A percentile compares a stretch with the other conserved stretches of the same genome.
Evolutionary conservation across 2,329 filamentous ascomycete genomes (phyloP).

Genomic region (Epicoccum sorghinum): DNA sequence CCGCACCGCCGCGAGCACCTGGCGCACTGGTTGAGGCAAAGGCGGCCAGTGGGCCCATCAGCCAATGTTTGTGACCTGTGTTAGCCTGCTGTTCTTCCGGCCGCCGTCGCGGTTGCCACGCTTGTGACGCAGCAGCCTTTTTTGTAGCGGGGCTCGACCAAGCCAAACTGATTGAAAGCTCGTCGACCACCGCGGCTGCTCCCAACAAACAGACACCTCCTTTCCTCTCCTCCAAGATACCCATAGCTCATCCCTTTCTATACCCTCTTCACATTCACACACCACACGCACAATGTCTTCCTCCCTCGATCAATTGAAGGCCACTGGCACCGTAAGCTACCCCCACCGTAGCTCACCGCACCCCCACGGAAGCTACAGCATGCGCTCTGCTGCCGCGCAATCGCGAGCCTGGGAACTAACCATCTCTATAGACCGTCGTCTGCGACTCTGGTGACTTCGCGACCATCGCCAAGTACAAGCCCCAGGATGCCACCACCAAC

Average conservation of each 20-base stretch:
- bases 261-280: constrained; percentile 7
- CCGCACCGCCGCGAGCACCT: constrained; percentile 9
- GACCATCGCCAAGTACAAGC: constrained; percentile 99
- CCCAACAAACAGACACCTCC: constrained; percentile 26
- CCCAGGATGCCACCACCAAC: constrained; percentile 99
- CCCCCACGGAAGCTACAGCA: constrained; percentile 10
- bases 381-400: not conserved
- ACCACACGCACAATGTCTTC: constrained; percentile 68
- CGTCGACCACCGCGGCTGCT: constrained; percentile 26
- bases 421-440: constrained; percentile 76
- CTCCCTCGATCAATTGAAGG: constrained; percentile 96
- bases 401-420: constrained; percentile 14
- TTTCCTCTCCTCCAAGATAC: constrained; percentile 4
- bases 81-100: constrained; percentile 28
- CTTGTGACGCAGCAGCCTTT: constrained; percentile 42
- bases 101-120: constrained; percentile 34
- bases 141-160: constrained; percentile 28
- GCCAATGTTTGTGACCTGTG: constrained; percentile 17
- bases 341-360: constrained; percentile 28
- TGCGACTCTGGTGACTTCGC: constrained; percentile 86
- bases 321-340: constrained; percentile 86
- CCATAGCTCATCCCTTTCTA: not conserved
- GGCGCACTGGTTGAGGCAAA: constrained; percentile 39
- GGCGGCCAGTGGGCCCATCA: constrained; percentile 24
- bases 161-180: constrained; percentile 30